Evolutionary conservation across 495 filamentous ascomycete species (phyloP), one percentile per base, ranked within the genome.

Genomic region (Aspergillus affinis): DNA sequence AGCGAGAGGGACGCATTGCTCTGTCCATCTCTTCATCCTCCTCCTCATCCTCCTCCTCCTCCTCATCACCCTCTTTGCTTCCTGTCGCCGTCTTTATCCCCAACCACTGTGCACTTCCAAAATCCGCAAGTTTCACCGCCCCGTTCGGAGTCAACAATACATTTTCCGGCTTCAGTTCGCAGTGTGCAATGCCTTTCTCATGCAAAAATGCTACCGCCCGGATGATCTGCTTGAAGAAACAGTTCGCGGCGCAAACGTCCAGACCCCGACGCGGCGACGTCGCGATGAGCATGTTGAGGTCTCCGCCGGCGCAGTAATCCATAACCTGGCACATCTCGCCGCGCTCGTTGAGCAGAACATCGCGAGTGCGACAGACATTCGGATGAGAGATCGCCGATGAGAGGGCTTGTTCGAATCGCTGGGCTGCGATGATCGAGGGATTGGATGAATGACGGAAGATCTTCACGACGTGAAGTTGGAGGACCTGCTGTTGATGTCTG

Each of bases 141-240:
- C 93, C 93, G 58, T 87, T 84, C 4, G 85, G 87, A 12, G 93
- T 96, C n/a, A 98, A 81, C 0, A 98, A 86, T 12, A 97, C 81
- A 59, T 97, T 96, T 76, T 98, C 93, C n/a, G 93, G 91, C 69
- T 95, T 96, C 44, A 98, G 72, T 67, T 96, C 92, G 58, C 93
- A 88, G 67, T 97, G 93, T 2, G 93, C 92, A 21, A 95, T 91
- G 20, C 90, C 90, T 84, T 96, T 93, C 63, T 94, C 89, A 76
- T 98, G 93, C 76, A 98, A 87, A 73, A 94, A 97, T 66, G 93
- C 87, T 53, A 98, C 90, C n/a, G 91, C 93, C 49, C 93, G 89
- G 87, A 97, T 93, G 66, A 98, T 85, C 74, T 98, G 93, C 74
- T 95, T 93, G 80, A 96, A 92, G 72, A 91, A 93, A 75, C 93